These are phyloP conservation scores for Cucurbitaria berberidis DNA, from an alignment of 2,329 filamentous ascomycete genomes.

Conservation along the genomic window DNA sequence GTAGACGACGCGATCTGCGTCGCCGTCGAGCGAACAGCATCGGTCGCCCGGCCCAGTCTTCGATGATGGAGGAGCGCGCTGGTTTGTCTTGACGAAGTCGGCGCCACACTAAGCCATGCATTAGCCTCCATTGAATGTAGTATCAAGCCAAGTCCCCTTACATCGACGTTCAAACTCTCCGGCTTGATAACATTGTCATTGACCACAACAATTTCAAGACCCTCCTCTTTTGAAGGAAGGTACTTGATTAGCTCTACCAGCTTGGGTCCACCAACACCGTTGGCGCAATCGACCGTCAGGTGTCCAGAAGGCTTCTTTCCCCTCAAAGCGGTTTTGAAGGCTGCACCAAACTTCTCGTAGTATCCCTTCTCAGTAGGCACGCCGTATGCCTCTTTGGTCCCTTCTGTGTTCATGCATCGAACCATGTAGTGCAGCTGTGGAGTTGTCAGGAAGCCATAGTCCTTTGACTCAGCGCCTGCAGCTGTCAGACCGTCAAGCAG, in stretches of 20 bases:
- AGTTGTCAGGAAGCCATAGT: slow-evolving; percentile 92
- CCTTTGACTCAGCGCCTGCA: slow-evolving; percentile 74
- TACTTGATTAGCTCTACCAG: slow-evolving; percentile 84
- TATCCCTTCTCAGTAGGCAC: slow-evolving; percentile 89
- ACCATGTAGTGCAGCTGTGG: slow-evolving; percentile 98
- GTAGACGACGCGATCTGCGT: slow-evolving; percentile 94
- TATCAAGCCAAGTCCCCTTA: slow-evolving; percentile 51
- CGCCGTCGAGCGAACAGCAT: slow-evolving; percentile 90
- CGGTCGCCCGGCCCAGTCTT: slow-evolving; percentile 78
- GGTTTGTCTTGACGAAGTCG: slow-evolving; percentile 96
- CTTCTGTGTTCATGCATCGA: slow-evolving; percentile 90
- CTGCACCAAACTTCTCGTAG: slow-evolving; percentile 86
- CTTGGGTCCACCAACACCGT: slow-evolving; percentile 94
- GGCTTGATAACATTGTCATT: slow-evolving; percentile 94
- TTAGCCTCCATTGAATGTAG: slow-evolving; percentile 10
- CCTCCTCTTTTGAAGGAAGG: slow-evolving; percentile 70
- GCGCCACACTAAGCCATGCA: slow-evolving; percentile 73
- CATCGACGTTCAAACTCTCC: slow-evolving; percentile 86
- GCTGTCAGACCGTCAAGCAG: slow-evolving; percentile 81
- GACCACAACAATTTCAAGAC: slow-evolving; percentile 81
- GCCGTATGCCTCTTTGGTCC: slow-evolving; percentile 85
- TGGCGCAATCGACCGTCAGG: slow-evolving; percentile 91
- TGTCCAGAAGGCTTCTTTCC: slow-evolving; percentile 71
- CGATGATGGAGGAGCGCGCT: slow-evolving; percentile 83
- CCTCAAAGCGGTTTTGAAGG: slow-evolving; percentile 83